A percentile compares a stretch with the other conserved stretches of the same genome.
Evolutionary conservation across 139 green algal species (phyloP).

Genomic region (Mesotaenium endlicherianum): DNA sequence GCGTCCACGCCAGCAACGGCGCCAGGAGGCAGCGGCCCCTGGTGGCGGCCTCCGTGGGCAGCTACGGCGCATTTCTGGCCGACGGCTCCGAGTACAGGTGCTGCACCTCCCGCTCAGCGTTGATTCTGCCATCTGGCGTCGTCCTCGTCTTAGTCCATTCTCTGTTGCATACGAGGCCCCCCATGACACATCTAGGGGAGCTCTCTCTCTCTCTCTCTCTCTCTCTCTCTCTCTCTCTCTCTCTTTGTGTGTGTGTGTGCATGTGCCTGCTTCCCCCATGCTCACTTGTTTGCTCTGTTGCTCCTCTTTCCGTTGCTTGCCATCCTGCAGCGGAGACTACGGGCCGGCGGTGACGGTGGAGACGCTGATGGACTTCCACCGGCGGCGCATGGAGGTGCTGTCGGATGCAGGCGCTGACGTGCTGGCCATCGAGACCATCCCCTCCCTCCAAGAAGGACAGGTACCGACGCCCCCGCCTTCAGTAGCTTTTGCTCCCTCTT

Average conservation of each 20-base stretch:
- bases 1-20: constrained; percentile 5
- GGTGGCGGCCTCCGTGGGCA: constrained; percentile 49
- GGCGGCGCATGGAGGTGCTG: constrained; percentile 35
- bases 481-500: no score
- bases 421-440: constrained; percentile 47
- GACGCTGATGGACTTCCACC: constrained; percentile 43
- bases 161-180: not conserved
- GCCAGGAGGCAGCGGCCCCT: constrained; percentile 2
- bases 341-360: constrained; percentile 31
- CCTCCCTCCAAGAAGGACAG: constrained; percentile 21
- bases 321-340: constrained; percentile 37
- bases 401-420: constrained; percentile 27
- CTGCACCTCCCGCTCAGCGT: not conserved
- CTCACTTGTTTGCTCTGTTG: not conserved
- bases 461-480: no score
- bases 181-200: not conserved
- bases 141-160: not conserved
- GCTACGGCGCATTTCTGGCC: constrained; percentile 46
- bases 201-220: not conserved
- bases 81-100: constrained; percentile 49
- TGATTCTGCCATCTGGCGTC: not conserved
- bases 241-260: not conserved
- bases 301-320: no score
- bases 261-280: not conserved
- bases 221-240: not conserved